Base-by-base conservation (phyloP, 2,329 filamentous ascomycete genomes). In the Apiospora malaysiana region DNA sequence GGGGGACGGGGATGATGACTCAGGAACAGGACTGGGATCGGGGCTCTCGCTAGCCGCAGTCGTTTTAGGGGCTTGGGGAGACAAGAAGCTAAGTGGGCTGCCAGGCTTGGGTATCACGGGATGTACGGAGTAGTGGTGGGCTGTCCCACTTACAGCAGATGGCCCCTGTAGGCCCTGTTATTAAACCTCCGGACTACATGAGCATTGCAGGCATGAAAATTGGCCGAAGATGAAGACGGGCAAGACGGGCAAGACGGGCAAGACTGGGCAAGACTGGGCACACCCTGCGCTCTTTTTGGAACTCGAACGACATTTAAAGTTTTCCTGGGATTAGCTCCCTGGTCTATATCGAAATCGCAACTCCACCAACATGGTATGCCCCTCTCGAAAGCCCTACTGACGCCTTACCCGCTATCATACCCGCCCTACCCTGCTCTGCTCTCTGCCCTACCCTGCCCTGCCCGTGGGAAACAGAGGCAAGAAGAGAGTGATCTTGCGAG, bases 121-220 rank as follows among this genome's bases (percentile, higher is more conserved):
- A n/a, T n/a, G n/a, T n/a, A n/a, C n/a, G n/a, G n/a, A 32, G 32
- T 32, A 32, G 32, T 59, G 51, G 27, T 32, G 21, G 51, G 51
- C 51, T 37, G 51, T 56, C 51, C 51, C 25, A 32, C 51, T 32
- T 56, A n/a, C n/a, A n/a, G n/a, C n/a, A 56, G 49, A 56, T 16
- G 23, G 23, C 14, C 49, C 49, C 12, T 56, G 49, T 27, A 56
- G 49, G 49, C 49, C 49, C 49, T 27, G 49, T 56, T 56, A 18
- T 56, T 56, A 56, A 32, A 23, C 49, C 49, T 56, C n/a, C 25
- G 23, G 25, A 1, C 49, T 56, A 56, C 49, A 56, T 12, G 3
- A 27, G 2, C 49, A 27, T 45, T 4, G 46, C 10, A 23, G 49
- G 12, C 49, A 32, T 27, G 49, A 56, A 56, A 56, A 32, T 56